Percentiles rank a stretch among this genome's conserved stretches.
These are phyloP conservation scores for Thalassiosira ordinaria DNA, from an alignment of 352 stramenopile genomes.

Conservation along the genomic window DNA sequence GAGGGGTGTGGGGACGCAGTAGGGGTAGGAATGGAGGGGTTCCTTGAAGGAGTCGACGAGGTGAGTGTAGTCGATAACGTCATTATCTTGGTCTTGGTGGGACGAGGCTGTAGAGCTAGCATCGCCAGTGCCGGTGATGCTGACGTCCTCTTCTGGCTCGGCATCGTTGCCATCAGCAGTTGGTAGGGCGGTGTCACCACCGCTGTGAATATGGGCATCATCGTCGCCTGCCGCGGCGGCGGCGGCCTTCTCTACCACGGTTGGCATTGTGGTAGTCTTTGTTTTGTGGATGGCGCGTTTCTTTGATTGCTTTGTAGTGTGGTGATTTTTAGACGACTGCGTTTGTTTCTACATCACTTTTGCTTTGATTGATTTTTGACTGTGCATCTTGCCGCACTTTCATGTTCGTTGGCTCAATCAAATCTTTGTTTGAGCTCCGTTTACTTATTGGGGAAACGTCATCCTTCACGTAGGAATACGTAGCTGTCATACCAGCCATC, in stretches of 20 bases:
- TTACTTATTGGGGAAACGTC: neutral
- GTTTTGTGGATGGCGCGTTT: too few relatives aligned
- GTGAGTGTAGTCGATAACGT: constrained; percentile 3
- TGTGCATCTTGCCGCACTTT: too few relatives aligned
- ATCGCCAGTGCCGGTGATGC: neutral
- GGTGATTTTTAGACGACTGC: too few relatives aligned
- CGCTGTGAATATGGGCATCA: too few relatives aligned
- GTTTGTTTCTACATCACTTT: too few relatives aligned
- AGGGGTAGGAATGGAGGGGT: constrained; percentile 5
- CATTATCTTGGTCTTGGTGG: constrained; percentile 1
- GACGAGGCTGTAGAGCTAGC: neutral
- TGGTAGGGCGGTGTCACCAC: neutral
- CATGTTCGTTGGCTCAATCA: too few relatives aligned
- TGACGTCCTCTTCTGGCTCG: neutral
- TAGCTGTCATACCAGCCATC: neutral
- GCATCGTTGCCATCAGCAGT: neutral
- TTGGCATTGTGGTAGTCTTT: too few relatives aligned
- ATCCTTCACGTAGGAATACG: neutral
- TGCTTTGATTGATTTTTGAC: too few relatives aligned
- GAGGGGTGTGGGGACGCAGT: neutral
- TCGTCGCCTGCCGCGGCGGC: too few relatives aligned
- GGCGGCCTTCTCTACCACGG: too few relatives aligned
- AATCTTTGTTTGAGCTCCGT: too few relatives aligned
- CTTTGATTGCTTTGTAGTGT: too few relatives aligned
- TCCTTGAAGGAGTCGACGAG: constrained; percentile 5